Evolutionary conservation across 768 basidiomycete species (phyloP).

Genomic region (Hygrophorus pudorinus): DNA sequence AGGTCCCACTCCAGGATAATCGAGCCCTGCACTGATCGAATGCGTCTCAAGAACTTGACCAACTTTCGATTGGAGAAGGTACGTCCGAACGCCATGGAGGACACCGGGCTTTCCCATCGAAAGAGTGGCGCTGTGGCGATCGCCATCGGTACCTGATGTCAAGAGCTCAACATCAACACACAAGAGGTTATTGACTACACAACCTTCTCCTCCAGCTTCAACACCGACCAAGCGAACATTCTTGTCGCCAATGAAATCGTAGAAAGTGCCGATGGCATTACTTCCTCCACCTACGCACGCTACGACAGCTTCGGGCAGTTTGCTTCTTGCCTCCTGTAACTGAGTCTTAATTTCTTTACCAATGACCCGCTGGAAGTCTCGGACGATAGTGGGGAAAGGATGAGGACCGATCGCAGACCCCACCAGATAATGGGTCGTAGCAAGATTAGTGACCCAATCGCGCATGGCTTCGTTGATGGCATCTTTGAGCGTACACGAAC

Average conservation of each 20-base stretch:
- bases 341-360: conserved; percentile 91
- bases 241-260: conserved; percentile 89
- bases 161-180: neutral
- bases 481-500: conserved; percentile 92
- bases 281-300: conserved; percentile 98
- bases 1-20: conserved; percentile 96
- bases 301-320: conserved; percentile 88
- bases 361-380: conserved; percentile 96
- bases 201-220: conserved; percentile 96
- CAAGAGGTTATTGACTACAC: conserved; percentile 6
- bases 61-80: conserved; percentile 77
- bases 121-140: conserved; percentile 87
- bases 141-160: conserved; percentile 63
- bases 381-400: conserved; percentile 97
- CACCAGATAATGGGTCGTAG: conserved; percentile 92
- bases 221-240: conserved; percentile 83
- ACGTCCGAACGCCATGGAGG: conserved; percentile 91
- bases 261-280: conserved; percentile 97
- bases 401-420: conserved; percentile 97
- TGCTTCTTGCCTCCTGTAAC: conserved; percentile 58
- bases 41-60: conserved; percentile 98
- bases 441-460: conserved; percentile 96
- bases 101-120: conserved; percentile 89
- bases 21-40: conserved; percentile 91
- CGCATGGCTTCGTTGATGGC: conserved; percentile 98